phyloP scores from a whole-genome alignment of 495 filamentous ascomycete genomes.

The Penicillium tannophilum region DNA sequence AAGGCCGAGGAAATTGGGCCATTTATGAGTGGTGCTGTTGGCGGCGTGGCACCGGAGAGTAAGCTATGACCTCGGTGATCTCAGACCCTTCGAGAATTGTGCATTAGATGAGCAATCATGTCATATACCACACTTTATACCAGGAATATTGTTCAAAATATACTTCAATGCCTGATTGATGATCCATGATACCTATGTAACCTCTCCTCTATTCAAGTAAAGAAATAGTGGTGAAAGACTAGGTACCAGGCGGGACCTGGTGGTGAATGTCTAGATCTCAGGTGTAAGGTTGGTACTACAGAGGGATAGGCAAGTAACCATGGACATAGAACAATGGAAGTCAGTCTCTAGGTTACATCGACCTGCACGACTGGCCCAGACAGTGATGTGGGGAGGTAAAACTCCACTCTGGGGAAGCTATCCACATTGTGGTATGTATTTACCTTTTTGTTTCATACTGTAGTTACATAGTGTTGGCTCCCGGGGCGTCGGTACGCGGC shows the following conservation, averaged over 20 bases:
- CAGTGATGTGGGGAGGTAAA: conserved; percentile 9
- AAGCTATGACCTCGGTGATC: conserved; percentile 34
- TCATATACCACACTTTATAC: conserved; percentile 6
- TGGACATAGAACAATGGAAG: conserved; percentile 5
- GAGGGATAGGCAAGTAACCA: neutral
- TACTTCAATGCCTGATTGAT: neutral
- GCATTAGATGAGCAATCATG: neutral
- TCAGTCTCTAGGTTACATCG: conserved; percentile 13
- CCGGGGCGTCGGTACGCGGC: too few species aligned
- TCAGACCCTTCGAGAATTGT: too few species aligned
- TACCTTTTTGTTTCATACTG: neutral
- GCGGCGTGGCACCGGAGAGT: conserved; percentile 42
- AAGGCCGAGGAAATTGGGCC: conserved; percentile 30
- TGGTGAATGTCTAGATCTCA: neutral
- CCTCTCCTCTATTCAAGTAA: neutral
- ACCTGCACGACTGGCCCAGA: conserved; percentile 20
- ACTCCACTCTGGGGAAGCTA: conserved; percentile 5
- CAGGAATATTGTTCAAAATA: neutral
- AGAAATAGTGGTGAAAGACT: neutral
- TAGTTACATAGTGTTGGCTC: neutral
- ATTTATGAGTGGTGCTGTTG: conserved; percentile 65
- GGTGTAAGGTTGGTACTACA: neutral
- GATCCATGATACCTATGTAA: too few species aligned
- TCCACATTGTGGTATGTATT: neutral
- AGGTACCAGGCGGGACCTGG: neutral